phyloP scores from a whole-genome alignment of 768 basidiomycete species.

The Lactifluus echinatus region DNA sequence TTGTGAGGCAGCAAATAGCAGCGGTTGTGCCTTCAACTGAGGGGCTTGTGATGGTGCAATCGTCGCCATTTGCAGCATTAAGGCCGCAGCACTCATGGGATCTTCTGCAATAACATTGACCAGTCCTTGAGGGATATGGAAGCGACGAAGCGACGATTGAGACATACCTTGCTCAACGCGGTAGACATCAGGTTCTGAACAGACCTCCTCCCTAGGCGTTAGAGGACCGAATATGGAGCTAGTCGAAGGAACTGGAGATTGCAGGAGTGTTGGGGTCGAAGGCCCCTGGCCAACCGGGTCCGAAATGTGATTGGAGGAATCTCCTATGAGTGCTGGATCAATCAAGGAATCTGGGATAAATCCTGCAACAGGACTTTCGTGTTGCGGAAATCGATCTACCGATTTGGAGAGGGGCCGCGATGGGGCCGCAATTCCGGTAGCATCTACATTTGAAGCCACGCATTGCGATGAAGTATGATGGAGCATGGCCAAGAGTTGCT shows the following conservation, averaged over 20 bases:
- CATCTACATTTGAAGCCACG: not conserved
- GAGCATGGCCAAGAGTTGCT: slow-evolving; percentile 4
- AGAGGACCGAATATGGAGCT: slow-evolving; percentile 26
- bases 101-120: slow-evolving; percentile 17
- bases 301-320: not conserved
- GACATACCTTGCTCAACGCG: slow-evolving; percentile 19
- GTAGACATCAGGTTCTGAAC: slow-evolving; percentile 31
- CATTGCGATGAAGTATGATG: not conserved
- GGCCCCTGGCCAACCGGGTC: slow-evolving; percentile 18
- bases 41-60: slow-evolving; percentile 3
- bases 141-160: not conserved
- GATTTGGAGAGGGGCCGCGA: slow-evolving; percentile 32
- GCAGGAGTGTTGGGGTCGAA: slow-evolving; percentile 14
- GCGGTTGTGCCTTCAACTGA: slow-evolving; percentile 5
- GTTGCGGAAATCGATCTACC: not conserved
- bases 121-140: slow-evolving; percentile 2
- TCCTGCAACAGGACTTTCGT: not conserved
- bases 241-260: slow-evolving; percentile 17
- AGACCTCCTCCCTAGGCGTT: slow-evolving; percentile 28
- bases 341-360: slow-evolving; percentile 14
- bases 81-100: slow-evolving; percentile 20
- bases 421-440: slow-evolving; percentile 45
- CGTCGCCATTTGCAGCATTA: slow-evolving; percentile 14
- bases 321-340: slow-evolving; percentile 19
- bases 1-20: not conserved